Conservation (phyloP, 106 monocot genomes). For the Amphibolis antarctica region DNA sequence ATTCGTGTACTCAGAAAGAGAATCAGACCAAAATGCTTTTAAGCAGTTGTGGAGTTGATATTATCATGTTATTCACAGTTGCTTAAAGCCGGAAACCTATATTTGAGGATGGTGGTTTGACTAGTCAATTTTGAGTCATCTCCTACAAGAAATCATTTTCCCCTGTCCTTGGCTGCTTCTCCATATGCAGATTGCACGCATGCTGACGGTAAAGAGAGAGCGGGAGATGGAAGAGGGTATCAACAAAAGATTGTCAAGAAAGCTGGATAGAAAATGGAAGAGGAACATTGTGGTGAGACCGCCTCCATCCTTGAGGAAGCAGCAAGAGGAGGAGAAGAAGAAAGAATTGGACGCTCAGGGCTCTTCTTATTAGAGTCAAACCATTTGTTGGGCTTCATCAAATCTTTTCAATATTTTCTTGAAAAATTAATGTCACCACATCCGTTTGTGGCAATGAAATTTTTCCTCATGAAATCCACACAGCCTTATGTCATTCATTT, state of each 20-base stretch:
- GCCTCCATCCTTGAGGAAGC: slow-evolving; percentile 81
- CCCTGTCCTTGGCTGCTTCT: background rate
- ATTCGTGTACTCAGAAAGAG: too few relatives aligned
- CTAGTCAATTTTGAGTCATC: too few relatives aligned
- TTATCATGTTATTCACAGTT: too few relatives aligned
- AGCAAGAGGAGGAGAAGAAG: slow-evolving; percentile 51
- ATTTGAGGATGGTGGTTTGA: too few relatives aligned
- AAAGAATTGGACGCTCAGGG: slow-evolving; percentile 23
- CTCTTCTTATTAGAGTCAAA: background rate
- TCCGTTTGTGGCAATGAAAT: background rate
- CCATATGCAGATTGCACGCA: slow-evolving; percentile 55
- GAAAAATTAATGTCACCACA: too few relatives aligned
- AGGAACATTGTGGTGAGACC: slow-evolving; percentile 77
- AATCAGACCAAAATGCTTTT: too few relatives aligned
- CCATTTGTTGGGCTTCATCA: background rate
- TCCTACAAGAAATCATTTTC: too few relatives aligned
- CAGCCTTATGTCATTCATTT: background rate
- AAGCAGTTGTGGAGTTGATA: too few relatives aligned
- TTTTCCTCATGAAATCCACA: background rate
- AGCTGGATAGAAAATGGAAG: slow-evolving; percentile 90
- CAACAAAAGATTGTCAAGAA: slow-evolving; percentile 72
- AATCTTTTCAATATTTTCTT: background rate
- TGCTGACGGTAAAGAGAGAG: slow-evolving; percentile 88
- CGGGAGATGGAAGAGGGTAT: slow-evolving; percentile 88
- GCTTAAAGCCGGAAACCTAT: too few relatives aligned